Conservation (phyloP, 257 asterid genomes). For the Jacaranda copaia region DNA sequence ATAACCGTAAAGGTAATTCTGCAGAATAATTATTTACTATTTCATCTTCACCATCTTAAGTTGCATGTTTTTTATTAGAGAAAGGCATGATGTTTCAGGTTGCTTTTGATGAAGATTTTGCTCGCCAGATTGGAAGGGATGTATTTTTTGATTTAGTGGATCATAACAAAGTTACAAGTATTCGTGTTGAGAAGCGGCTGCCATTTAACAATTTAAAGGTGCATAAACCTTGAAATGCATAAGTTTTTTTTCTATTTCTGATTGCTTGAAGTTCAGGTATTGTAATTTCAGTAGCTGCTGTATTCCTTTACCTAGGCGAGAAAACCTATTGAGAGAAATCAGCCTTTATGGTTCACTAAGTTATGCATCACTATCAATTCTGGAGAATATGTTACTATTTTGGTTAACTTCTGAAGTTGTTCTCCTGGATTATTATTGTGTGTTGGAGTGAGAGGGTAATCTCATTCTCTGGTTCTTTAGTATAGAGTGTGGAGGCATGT, state of each 20-base stretch:
- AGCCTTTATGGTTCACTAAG: not conserved
- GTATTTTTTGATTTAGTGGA: constrained; percentile 43
- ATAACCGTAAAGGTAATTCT: constrained; percentile 38
- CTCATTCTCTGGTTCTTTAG: too few species aligned
- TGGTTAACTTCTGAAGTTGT: too few species aligned
- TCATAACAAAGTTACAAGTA: constrained; percentile 40
- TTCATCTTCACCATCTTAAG: not conserved
- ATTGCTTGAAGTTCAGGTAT: constrained; percentile 10
- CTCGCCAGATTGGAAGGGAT: constrained; percentile 40
- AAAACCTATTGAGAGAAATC: not conserved
- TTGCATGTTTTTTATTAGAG: not conserved
- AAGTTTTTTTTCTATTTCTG: not conserved
- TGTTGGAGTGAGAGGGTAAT: too few species aligned
- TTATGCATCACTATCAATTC: not conserved
- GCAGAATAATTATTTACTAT: not conserved
- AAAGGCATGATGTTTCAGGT: constrained; percentile 35
- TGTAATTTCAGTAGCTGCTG: not conserved
- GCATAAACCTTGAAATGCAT: not conserved
- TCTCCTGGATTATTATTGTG: too few species aligned
- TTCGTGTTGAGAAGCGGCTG: constrained; percentile 36
- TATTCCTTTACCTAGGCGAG: not conserved
- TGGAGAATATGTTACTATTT: too few species aligned
- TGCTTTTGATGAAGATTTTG: constrained; percentile 38
- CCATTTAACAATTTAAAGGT: constrained; percentile 43
- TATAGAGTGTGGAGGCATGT: too few species aligned